Base-by-base conservation (phyloP, 352 stramenopile genomes). In the Phytophthora chlamydospora region DNA sequence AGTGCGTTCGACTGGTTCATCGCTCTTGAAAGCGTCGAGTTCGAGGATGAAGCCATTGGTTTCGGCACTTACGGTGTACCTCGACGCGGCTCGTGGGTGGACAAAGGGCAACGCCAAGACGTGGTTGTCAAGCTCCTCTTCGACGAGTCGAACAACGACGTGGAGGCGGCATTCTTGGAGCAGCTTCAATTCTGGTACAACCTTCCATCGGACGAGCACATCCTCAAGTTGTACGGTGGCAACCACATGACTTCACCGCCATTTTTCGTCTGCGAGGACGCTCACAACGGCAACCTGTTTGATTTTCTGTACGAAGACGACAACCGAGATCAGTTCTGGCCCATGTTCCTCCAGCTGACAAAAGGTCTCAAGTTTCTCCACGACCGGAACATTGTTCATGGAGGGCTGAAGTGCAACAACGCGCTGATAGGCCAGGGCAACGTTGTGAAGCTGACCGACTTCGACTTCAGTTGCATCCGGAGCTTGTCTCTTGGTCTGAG, bases 291-390 rank as follows among this genome's bases (percentile, higher is more conserved):
- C 2, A 73, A 65, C 44, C 48, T 58, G 2, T 12, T 8, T 2
- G 14, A 49, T 10, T 65, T 48, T 17, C 39, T 67, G 21, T 31
- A 24, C 2, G 0, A 33, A 0, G 45, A 44, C 5, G 5, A 27
- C 2, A 55, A 67, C 21, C 34, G 14, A 7, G 19, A n/a, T 7
- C 14, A 34, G 0, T 47, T 62, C 4, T 69, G 51, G 52, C 32
- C 32, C 8, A 14, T 64, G 17, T 64, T 69, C 16, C 7, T 33
- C 7, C 33, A 62, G 10, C 46, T 51, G 0, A 42, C 34, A 13
- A 4, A 80, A 19, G 74, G 77, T 0, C 49, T 87, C 0, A 29
- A 70, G 14, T 69, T 69, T 29, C 65, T 87, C 8, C 77, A 87
- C 55, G 47, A 74, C 29, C 42, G 59, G 9, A 58, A 59, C 24